Percentiles rank a stretch among this genome's conserved stretches.
Evolutionary conservation across 2,329 filamentous ascomycete species (phyloP).

Genomic region (Phyllosticta paracitricarpa): DNA sequence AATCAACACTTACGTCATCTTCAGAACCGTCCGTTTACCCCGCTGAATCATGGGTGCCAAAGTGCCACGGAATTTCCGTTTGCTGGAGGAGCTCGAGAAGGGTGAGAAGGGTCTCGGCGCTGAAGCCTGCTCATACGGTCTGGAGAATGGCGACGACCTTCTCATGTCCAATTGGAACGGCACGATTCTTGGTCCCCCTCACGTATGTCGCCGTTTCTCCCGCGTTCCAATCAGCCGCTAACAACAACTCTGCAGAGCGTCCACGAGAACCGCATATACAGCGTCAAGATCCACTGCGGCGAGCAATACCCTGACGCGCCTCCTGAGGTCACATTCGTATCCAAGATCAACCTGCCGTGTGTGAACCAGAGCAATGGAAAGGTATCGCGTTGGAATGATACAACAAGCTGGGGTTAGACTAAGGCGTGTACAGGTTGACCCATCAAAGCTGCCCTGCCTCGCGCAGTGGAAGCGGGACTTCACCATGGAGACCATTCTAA

Average conservation of each 20-base stretch:
- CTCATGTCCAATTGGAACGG: constrained; percentile 99
- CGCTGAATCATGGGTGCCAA: constrained; percentile 50
- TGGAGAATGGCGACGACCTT: constrained; percentile 87
- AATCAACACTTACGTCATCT: background rate
- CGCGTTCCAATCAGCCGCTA: background rate
- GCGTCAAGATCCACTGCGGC: constrained; percentile 92
- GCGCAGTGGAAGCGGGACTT: constrained; percentile 86
- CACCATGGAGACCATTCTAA: constrained; percentile 88
- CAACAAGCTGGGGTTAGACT: background rate
- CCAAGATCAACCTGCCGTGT: constrained; percentile 91
- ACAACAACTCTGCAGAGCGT: constrained; percentile 52
- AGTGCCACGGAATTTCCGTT: constrained; percentile 89
- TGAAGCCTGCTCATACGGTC: constrained; percentile 96
- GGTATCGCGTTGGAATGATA: constrained; percentile 33
- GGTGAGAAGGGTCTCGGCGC: constrained; percentile 95
- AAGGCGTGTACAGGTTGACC: constrained; percentile 56
- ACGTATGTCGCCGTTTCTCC: constrained; percentile 51
- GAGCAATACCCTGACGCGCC: constrained; percentile 80
- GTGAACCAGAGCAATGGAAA: constrained; percentile 72
- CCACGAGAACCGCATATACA: constrained; percentile 98
- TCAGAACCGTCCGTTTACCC: background rate
- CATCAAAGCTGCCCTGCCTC: constrained; percentile 72
- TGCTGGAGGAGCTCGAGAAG: constrained; percentile 96
- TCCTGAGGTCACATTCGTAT: constrained; percentile 84
- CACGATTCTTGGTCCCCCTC: constrained; percentile 90